Base-by-base conservation (phyloP, 2,329 filamentous ascomycete genomes). In the Leptosphaerulina australis region DNA sequence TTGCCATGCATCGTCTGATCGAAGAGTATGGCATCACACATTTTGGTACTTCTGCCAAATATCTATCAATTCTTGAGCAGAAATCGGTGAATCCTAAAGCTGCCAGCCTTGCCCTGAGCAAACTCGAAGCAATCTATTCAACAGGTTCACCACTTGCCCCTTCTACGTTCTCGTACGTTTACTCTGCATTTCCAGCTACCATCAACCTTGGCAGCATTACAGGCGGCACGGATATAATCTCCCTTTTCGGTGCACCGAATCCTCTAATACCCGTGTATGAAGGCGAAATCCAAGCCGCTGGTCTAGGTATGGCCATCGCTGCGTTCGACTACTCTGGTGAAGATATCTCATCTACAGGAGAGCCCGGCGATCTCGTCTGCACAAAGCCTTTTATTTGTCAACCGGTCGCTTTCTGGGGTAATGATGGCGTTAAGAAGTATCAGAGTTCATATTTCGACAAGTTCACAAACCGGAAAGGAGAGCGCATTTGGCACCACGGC, bases 181-280 rank as follows among this genome's bases (percentile, higher is more conserved):
- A 97, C 76, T 77, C 82, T 20, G 88, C 88, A 1, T 95, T 97
- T 67, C 91, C 91, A 2, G 67, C 82, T 0, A 78, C 82, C n/a
- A 80, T 97, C 59, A 93, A 97, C 72, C 83, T 97, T 6, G 91
- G 87, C 38, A 95, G 90, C 48, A 97, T 99, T 66, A 97, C 93
- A 0, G 94, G 94, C 28, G 94, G 93, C 39, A 97, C 93, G 3
- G 94, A 99, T 70, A 97, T 97, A 63, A 90, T 97, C 58, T 96
- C 92, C 0, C 83, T 97, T 25, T 99, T 97, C 66, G 93, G 92
- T 33, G 87, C 90, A 0, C 89, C 91, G 0, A 93, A 88, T 46
- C 78, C 77, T 1, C 68, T 81, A 3, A 62, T 74, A 6, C 77
- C 78, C 8, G 78, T 81, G 21, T 77, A 78, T 60, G 71, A 74